These are phyloP conservation scores for Schwanniomyces sp. DNA, from an alignment of 805 yeast genomes.

Conservation along the genomic window DNA sequence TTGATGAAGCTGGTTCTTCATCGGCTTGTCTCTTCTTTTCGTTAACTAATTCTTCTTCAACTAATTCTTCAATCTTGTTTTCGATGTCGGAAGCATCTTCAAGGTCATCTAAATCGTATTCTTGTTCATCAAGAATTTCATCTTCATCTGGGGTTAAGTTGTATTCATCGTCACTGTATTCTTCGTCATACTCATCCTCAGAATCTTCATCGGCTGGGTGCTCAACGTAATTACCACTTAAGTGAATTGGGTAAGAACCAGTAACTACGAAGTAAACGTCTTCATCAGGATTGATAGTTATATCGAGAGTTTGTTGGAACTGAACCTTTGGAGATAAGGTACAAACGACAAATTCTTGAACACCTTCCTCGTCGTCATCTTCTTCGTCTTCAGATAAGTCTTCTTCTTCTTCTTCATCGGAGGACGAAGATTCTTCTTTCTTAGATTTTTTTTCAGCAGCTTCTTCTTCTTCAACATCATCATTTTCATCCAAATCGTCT, in stretches of 20 bases:
- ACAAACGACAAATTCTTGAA: slow-evolving; percentile 82
- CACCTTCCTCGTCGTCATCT: slow-evolving; percentile 68
- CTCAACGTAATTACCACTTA: slow-evolving; percentile 93
- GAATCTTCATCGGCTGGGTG: slow-evolving; percentile 85
- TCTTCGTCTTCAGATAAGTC: slow-evolving; percentile 58
- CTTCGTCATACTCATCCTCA: slow-evolving; percentile 52
- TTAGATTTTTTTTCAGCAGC: slow-evolving; percentile 17
- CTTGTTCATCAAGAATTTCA: slow-evolving; percentile 57
- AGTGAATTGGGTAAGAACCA: slow-evolving; percentile 91
- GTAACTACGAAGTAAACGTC: slow-evolving; percentile 92
- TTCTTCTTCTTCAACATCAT: slow-evolving; percentile 43
- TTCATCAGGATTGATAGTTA: slow-evolving; percentile 90
- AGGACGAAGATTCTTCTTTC: slow-evolving; percentile 30
- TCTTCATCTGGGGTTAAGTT: slow-evolving; percentile 79
- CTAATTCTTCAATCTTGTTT: slow-evolving; percentile 71
- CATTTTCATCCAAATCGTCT: slow-evolving; percentile 45
- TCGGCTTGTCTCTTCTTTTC: slow-evolving; percentile 36
- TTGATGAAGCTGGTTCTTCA: slow-evolving; percentile 23
- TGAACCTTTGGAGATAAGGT: slow-evolving; percentile 84
- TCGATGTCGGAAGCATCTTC: slow-evolving; percentile 72
- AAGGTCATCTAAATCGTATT: slow-evolving; percentile 58
- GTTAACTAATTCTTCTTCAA: slow-evolving; percentile 49
- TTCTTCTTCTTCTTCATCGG: slow-evolving; percentile 48
- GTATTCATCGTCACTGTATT: slow-evolving; percentile 45
- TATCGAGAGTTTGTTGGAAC: slow-evolving; percentile 87